phyloP scores from a whole-genome alignment of 2,329 filamentous ascomycete species.

The Aspergillus fijiensis region DNA sequence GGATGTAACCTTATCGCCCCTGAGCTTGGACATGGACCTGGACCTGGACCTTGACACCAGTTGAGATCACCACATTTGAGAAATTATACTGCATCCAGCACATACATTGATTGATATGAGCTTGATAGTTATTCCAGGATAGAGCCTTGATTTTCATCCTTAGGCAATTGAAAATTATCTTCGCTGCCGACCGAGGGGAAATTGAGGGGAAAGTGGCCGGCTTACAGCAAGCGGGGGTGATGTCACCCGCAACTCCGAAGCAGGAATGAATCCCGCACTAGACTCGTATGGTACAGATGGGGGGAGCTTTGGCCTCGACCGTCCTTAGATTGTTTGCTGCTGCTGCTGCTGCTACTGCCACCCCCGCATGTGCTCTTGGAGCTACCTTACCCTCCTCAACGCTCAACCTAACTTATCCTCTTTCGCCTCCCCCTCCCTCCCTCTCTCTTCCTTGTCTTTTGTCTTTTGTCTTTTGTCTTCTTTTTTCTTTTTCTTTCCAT shows the following conservation, averaged over 20 bases:
- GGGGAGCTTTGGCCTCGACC: conserved; percentile 13
- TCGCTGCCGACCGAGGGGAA: not conserved
- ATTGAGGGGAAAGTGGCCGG: not conserved
- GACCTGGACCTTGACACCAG: no score
- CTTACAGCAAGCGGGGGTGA: conserved; percentile 7
- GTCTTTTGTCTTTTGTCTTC: not conserved
- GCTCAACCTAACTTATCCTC: not conserved
- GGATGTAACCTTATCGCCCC: not conserved
- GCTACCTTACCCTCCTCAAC: conserved; percentile 5
- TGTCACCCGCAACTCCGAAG: conserved; percentile 11
- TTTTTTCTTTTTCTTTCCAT: not conserved
- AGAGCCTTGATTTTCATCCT: no score
- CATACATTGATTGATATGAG: no score
- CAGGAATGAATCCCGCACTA: not conserved
- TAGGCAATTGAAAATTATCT: no score
- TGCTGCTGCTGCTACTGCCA: not conserved
- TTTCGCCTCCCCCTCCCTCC: not conserved
- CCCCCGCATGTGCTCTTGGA: conserved; percentile 9
- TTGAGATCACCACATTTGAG: no score
- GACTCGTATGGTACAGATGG: not conserved
- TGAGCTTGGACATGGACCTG: not conserved
- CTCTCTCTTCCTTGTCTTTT: conserved; percentile 8
- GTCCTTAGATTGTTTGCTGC: not conserved
- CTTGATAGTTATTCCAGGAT: no score
- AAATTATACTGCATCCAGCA: no score